A percentile compares a stretch with the other conserved stretches of the same genome.
phyloP scores from a whole-genome alignment of 441 rosid genomes.

The Melastoma candidum region DNA sequence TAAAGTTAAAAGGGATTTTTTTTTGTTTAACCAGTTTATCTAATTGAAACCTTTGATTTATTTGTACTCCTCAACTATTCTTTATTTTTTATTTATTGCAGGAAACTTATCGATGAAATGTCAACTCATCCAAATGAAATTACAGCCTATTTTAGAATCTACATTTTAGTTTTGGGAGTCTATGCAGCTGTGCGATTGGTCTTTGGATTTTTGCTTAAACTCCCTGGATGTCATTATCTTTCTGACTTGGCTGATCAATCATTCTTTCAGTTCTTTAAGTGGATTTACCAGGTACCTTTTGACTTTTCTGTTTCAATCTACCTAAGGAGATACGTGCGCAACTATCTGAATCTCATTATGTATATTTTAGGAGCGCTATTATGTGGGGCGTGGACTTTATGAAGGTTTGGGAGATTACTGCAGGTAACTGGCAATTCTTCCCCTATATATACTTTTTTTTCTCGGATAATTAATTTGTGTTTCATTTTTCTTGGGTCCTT shows the following conservation, averaged over 20 bases:
- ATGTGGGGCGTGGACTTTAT: constrained; percentile 96
- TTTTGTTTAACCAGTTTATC: not conserved
- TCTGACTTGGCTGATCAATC: constrained; percentile 91
- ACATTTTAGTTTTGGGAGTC: constrained; percentile 80
- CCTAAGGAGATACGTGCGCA: constrained; percentile 4
- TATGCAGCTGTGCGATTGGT: constrained; percentile 75
- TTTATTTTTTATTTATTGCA: constrained; percentile 24
- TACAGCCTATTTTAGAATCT: constrained; percentile 78
- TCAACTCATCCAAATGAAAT: constrained; percentile 37
- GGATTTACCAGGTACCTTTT: constrained; percentile 86
- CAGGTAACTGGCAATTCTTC: constrained; percentile 41
- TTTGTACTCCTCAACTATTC: constrained; percentile 3
- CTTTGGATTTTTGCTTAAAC: constrained; percentile 59
- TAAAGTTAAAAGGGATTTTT: constrained; percentile 1
- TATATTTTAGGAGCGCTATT: constrained; percentile 85
- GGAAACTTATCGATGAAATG: constrained; percentile 76
- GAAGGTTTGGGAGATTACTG: constrained; percentile 86
- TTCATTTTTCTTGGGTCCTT: too few relatives aligned
- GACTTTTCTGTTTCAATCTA: constrained; percentile 10
- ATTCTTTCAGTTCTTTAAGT: constrained; percentile 97
- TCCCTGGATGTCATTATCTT: constrained; percentile 83
- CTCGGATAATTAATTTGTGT: not conserved
- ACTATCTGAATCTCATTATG: constrained; percentile 8
- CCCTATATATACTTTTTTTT: not conserved
- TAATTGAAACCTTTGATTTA: not conserved